Percentiles rank a stretch among this genome's conserved stretches.
These are phyloP conservation scores for Mortierella sp. DNA, from an alignment of 371 early-diverging fungal genomes.

Conservation along the genomic window DNA sequence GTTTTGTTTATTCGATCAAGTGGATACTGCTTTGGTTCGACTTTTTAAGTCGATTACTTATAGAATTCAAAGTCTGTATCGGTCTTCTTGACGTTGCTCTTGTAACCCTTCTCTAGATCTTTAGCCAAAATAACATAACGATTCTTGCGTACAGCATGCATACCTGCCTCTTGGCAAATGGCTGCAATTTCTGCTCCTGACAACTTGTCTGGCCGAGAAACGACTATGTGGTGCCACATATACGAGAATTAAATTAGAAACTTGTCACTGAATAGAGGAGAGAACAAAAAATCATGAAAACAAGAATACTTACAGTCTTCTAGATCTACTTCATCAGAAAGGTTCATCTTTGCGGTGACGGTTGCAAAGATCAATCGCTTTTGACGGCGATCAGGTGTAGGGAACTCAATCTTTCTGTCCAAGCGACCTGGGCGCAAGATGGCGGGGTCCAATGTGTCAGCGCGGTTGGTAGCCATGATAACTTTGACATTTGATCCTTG, in stretches of 20 bases:
- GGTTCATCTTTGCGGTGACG: constrained; percentile 98
- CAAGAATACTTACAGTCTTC: constrained; percentile 90
- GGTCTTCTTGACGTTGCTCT: constrained; percentile 95
- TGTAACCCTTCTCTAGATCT: constrained; percentile 99
- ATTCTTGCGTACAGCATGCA: constrained; percentile 88
- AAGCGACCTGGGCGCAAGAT: constrained; percentile 98
- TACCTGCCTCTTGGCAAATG: constrained; percentile 99
- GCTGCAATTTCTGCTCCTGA: constrained; percentile 99
- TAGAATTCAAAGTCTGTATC: constrained; percentile 98
- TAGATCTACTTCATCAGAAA: constrained; percentile 97
- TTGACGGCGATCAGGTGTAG: constrained; percentile 99
- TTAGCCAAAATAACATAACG: constrained; percentile 96
- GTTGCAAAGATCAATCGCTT: constrained; percentile 99
- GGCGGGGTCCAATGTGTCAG: constrained; percentile 99
- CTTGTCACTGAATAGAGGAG: neutral
- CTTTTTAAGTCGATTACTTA: constrained; percentile 66
- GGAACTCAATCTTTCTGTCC: constrained; percentile 99
- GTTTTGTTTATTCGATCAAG: neutral
- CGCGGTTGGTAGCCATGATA: constrained; percentile 99
- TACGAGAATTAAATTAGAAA: neutral
- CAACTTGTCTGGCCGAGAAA: constrained; percentile 98
- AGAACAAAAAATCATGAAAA: constrained; percentile 3
- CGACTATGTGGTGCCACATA: constrained; percentile 66
- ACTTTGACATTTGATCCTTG: constrained; percentile 99
- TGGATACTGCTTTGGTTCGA: too few relatives aligned